These are phyloP conservation scores for Takashimella tepidaria DNA, from an alignment of 1,284 basidiomycete genomes.

Conservation along the genomic window DNA sequence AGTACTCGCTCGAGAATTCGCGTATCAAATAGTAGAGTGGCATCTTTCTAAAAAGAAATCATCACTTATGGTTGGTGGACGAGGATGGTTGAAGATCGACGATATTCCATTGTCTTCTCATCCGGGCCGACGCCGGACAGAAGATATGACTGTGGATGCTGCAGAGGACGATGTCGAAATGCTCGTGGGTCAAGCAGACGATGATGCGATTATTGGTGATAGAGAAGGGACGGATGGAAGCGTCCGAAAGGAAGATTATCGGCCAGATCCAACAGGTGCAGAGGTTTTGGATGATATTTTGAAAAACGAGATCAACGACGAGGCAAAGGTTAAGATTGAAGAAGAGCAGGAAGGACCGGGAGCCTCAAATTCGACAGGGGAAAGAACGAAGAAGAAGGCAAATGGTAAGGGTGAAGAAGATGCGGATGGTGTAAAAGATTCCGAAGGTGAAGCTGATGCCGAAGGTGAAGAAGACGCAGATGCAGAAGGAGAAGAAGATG, in stretches of 20 bases:
- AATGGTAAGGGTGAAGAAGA: neutral
- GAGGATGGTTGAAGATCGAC: constrained; percentile 37
- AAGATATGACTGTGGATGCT: constrained; percentile 8
- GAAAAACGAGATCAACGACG: constrained; percentile 17
- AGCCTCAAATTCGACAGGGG: constrained; percentile 1
- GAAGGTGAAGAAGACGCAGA: constrained; percentile 27
- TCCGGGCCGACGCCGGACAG: constrained; percentile 9
- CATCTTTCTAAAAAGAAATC: constrained; percentile 68
- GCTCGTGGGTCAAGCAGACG: constrained; percentile 29
- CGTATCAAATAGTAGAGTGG: constrained; percentile 79
- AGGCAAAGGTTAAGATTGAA: constrained; percentile 21
- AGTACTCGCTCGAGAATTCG: constrained; percentile 77
- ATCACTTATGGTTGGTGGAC: constrained; percentile 54
- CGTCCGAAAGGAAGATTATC: constrained; percentile 16
- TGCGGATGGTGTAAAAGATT: constrained; percentile 16
- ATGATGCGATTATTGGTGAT: constrained; percentile 5
- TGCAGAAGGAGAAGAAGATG: constrained; percentile 19
- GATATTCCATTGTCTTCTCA: constrained; percentile 21
- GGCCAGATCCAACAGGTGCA: constrained; percentile 18
- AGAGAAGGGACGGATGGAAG: constrained; percentile 12
- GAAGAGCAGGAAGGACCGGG: constrained; percentile 20
- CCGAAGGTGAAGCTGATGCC: constrained; percentile 31
- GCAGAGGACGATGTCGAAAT: constrained; percentile 44
- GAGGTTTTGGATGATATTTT: constrained; percentile 35
- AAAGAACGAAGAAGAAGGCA: constrained; percentile 11